Evolutionary conservation across 768 basidiomycete species (phyloP).

Genomic region (Mycena leptocephala): DNA sequence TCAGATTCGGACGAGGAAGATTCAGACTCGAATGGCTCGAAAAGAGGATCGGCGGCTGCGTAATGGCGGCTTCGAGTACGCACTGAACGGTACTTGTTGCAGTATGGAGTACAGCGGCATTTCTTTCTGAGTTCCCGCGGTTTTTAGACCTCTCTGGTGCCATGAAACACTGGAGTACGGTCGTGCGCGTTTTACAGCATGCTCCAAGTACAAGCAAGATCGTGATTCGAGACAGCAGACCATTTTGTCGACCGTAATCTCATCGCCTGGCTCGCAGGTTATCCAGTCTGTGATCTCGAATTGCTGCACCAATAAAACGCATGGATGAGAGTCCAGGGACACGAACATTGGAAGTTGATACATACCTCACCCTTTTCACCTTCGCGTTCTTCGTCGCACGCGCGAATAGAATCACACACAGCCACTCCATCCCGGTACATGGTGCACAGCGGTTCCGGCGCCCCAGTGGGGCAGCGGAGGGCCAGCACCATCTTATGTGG

Average conservation of each 20-base stretch:
- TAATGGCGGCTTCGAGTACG: too few species aligned
- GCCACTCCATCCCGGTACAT: neutral
- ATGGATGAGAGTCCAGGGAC: neutral
- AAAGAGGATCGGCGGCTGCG: too few species aligned
- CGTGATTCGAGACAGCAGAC: too few species aligned
- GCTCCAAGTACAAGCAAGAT: too few species aligned
- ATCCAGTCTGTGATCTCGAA: neutral
- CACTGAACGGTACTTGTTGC: too few species aligned
- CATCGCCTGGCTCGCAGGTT: neutral
- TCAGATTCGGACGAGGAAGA: too few species aligned
- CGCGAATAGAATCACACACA: neutral
- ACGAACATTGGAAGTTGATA: neutral
- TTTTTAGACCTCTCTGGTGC: too few species aligned
- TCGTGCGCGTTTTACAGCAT: too few species aligned
- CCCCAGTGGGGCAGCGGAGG: conserved; percentile 2
- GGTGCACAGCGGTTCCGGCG: neutral
- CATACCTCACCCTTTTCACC: neutral
- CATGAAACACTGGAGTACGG: too few species aligned
- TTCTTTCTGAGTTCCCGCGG: too few species aligned
- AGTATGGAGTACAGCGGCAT: too few species aligned
- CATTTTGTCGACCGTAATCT: neutral
- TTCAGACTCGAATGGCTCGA: too few species aligned
- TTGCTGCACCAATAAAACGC: neutral
- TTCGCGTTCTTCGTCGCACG: neutral
- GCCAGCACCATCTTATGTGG: neutral